Evolutionary conservation across 164 flowering plant genomes (phyloP), one percentile per base, ranked within the genome.

Genomic region (Annona cherimola): DNA sequence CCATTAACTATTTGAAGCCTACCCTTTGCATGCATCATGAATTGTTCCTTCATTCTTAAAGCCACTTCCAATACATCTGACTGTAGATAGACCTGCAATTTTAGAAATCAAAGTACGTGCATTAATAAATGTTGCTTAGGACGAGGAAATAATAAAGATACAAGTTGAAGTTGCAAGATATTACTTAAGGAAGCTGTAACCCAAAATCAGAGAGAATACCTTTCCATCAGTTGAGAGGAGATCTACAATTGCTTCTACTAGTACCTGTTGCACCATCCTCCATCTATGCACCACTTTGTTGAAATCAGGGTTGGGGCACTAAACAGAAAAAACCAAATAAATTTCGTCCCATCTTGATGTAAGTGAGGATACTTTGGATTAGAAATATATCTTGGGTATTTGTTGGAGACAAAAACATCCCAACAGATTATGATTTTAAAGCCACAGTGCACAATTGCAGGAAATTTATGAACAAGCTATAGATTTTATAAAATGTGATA

Each of bases 291-390:
- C 89, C 73, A 86, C 88, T 63, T 82, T 84, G 71, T 88, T 87
- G 81, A 91, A 91, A 80, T 94, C 98, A 65, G 98, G 98, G 63
- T 91, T 86, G 50, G 97, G 98, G 71, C 98, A 94, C 98, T 89
- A 68, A 42, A 76, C 64, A 8, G 42, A 18, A 11, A 16, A 43
- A 44, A 19, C 4, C 8, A 26, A 43, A 3, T n/a, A 5, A 18
- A 45, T 5, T 11, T 54, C 69, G 42, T 9, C 42, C 46, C 5
- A 66, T 42, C 54, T 44, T 50, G 18, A 8, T 9, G 57, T 50
- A 2, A 9, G 14, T 50, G 57, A 50, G 9, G 11, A 50, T 5
- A 9, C 8, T 50, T 50, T 50, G 9, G 57, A 50, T 50, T 11
- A 50, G 57, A 50, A 50, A 2, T 9, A 50, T 50, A 50, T 50